Conservation (phyloP, 805 yeast genomes). For the Pichia gijzeniarum region DNA sequence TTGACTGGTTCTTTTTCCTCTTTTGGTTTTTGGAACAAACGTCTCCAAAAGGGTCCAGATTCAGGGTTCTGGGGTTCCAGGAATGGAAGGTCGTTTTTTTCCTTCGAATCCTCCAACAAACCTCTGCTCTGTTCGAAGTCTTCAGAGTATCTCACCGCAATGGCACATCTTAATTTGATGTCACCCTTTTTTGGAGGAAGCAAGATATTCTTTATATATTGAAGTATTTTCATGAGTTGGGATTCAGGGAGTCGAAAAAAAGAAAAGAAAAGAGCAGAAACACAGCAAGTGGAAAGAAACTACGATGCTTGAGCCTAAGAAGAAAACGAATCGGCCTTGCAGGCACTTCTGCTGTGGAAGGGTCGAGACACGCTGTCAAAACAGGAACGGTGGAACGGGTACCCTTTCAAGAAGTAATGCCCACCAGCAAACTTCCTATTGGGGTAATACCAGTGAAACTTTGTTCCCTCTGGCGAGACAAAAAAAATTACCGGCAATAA, state of each 20-base stretch:
- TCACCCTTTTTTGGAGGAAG: conserved; percentile 7
- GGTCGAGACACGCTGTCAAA: too few relatives aligned
- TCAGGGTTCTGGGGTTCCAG: too few relatives aligned
- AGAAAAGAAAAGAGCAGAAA: neutral
- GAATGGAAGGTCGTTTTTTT: neutral
- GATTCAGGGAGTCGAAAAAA: neutral
- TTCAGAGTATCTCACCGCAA: conserved; percentile 1
- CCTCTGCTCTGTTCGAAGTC: neutral
- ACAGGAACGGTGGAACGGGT: too few relatives aligned
- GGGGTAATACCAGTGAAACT: too few relatives aligned
- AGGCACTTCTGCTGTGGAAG: too few relatives aligned
- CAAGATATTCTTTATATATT: neutral
- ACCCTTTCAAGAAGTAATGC: too few relatives aligned
- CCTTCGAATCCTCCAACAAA: neutral
- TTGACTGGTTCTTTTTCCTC: neutral
- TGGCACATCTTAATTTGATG: conserved; percentile 12
- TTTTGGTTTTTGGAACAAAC: neutral
- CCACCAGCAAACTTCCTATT: too few relatives aligned
- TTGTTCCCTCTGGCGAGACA: too few relatives aligned
- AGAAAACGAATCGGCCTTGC: too few relatives aligned
- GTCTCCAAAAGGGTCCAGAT: too few relatives aligned
- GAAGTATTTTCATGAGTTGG: neutral
- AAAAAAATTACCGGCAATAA: too few relatives aligned
- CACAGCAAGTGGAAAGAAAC: neutral
- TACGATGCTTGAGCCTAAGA: too few relatives aligned